phyloP scores from a whole-genome alignment of 305 asterid species.

The Fraxinus nigra region DNA sequence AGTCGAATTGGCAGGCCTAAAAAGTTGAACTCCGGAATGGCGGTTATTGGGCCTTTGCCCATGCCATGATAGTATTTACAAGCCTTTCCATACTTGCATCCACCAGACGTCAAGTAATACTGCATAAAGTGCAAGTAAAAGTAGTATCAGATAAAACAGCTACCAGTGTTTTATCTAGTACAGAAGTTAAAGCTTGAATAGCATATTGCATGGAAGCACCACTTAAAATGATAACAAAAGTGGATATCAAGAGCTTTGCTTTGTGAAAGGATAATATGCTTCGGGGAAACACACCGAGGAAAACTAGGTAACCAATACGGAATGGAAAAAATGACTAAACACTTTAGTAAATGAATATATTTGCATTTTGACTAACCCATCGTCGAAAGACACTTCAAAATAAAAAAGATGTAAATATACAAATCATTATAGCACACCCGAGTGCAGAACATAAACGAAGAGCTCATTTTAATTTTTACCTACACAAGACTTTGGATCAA shows the following conservation, averaged over 20 bases:
- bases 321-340: not conserved
- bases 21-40: conserved; percentile 63
- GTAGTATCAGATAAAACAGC: conserved; percentile 20
- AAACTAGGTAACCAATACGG: not conserved
- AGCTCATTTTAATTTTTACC: not conserved
- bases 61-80: conserved; percentile 72
- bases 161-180: not conserved
- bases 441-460: not conserved
- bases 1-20: conserved; percentile 85
- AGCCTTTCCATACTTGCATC: conserved; percentile 86
- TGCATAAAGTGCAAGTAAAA: conserved; percentile 41
- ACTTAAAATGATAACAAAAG: not conserved
- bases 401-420: not conserved
- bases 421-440: not conserved
- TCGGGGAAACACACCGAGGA: not conserved
- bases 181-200: not conserved
- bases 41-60: conserved; percentile 48
- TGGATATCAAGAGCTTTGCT: not conserved
- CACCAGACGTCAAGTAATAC: conserved; percentile 80
- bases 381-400: not conserved
- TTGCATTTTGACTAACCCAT: not conserved
- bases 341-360: not conserved
- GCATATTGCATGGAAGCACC: not conserved
- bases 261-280: not conserved
- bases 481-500: not conserved